Evolutionary conservation across 1,139 yeast genomes (phyloP), one percentile per base, ranked within the genome.

Genomic region (Blastobotrys elegans): DNA sequence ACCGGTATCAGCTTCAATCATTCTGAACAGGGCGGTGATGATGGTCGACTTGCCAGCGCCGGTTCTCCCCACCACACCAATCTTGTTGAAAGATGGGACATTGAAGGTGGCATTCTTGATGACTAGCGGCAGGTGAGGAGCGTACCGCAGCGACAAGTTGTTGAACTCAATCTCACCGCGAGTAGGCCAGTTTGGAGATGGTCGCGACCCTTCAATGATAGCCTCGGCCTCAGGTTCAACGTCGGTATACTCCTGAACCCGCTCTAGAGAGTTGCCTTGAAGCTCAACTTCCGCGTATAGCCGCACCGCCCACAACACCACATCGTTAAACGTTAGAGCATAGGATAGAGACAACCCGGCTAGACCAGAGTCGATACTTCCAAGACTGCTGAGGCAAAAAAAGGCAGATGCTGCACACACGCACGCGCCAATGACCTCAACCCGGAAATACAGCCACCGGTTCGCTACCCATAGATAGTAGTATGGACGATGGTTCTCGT

Each of bases 11-110:
- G 96, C 95, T 60, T 92, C 97, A 60, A 90, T 73, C 66, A 92
- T 84, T 62, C 98, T 77, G 73, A 92, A 92, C 58, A 92, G 77
- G 3, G 97, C 97, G 4, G 97, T 87, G 55, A 92, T 90, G 53
- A 92, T 89, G 1, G 98, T 90, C 1, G 97, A 88, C 66, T 92
- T 92, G 59, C 98, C 98, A 31, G 98, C 98, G 66, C 98, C 98
- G 0, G 98, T 92, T 66, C 98, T 82, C 35, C 97, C 98, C 55
- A 90, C 97, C 63, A 92, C 84, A 61, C 97, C 98, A 56, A 92
- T 79, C 65, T 92, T 92, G 61, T 81, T 76, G 55, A 79, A 80
- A n/a, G 95, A 79, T 41, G 80, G 60, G 27, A 92, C 94, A 41
- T 79, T 76, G 68, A 92, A 90, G 0, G 90, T 68, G 24, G 89